Evolutionary conservation across 2,329 filamentous ascomycete species (phyloP).

Genomic region (Myriosclerotinia scirpicola): DNA sequence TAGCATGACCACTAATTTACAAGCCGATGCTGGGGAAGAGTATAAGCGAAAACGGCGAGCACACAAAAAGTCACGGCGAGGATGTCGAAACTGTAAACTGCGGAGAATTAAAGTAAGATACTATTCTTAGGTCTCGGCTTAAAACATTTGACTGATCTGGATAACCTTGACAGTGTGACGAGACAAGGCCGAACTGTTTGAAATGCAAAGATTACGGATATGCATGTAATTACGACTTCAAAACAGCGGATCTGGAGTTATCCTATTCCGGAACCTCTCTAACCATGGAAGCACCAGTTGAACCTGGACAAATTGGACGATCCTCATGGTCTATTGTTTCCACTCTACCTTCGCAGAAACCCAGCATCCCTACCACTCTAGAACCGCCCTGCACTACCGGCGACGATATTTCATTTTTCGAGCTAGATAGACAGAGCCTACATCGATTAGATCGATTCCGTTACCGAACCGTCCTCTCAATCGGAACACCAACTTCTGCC

Average conservation of each 20-base stretch:
- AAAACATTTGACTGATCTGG: not conserved
- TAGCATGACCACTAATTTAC: not conserved
- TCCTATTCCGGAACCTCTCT: not conserved
- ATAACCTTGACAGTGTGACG: slow-evolving; percentile 50
- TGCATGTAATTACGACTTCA: slow-evolving; percentile 48
- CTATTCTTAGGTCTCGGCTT: too few relatives aligned
- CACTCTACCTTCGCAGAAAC: too few relatives aligned
- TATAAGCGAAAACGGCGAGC: slow-evolving; percentile 29
- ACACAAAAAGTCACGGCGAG: slow-evolving; percentile 55
- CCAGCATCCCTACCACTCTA: slow-evolving; percentile 4
- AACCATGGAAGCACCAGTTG: not conserved
- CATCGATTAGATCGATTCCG: slow-evolving; percentile 47
- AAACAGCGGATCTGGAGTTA: slow-evolving; percentile 40
- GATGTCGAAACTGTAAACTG: slow-evolving; percentile 58
- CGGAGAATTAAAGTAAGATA: slow-evolving; percentile 52
- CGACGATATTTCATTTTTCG: slow-evolving; percentile 2
- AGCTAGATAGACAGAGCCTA: slow-evolving; percentile 33
- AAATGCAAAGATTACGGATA: slow-evolving; percentile 52
- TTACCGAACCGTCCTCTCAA: slow-evolving; percentile 44
- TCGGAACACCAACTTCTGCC: slow-evolving; percentile 42
- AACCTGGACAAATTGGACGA: not conserved
- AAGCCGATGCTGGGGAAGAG: not conserved
- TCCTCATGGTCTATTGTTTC: not conserved
- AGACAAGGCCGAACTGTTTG: slow-evolving; percentile 50
- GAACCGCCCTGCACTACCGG: not conserved